Base-by-base conservation (phyloP, 768 basidiomycete species). In the Hortiboletus flavorubellus region DNA sequence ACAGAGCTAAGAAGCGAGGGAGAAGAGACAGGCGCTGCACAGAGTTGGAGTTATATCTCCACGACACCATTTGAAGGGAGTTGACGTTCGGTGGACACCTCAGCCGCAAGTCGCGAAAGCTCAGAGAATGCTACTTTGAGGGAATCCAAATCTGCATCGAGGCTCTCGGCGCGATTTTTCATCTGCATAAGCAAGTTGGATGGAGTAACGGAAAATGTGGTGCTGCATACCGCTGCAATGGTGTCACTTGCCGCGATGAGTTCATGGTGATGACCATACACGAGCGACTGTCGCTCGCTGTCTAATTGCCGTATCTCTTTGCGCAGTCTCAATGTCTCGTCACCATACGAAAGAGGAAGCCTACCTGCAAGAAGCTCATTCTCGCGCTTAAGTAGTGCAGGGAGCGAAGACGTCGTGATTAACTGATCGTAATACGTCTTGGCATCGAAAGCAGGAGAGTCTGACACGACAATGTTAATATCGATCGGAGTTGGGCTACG, bases 241-340 rank as follows among this genome's bases (percentile, higher is more conserved):
- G 94, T 96, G 63, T 93, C 91, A 55, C 88, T 92, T 3, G 94
- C 94, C 1, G 91, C 91, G 48, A 97, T 94, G 18, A 97, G 85
- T 60, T 97, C 94, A 55, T 94, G 92, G 64, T 97, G 94, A 65
- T 95, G 93, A 63, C 95, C 93, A 67, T 97, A 97, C 11, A 97
- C 93, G 42, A 97, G 76, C 9, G 89, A 88, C 70, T 97, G 93
- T 23, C 91, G 77, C 64, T 96, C 93, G 64, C 87, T 84, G 53
- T 96, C 92, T 14, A 97, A 73, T 58, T 92, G 83, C 33, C 90
- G 79, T 55, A 97, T 95, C 70, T 96, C 94, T 93, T 40, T 23
- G 37, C 15, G 38, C 11, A 44, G 39, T 12, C 37, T 63, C 30
- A 66, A 56, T 31, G 55, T 51, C 38, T 43, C 31, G 31, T 16